phyloP scores from a whole-genome alignment of 2,329 filamentous ascomycete species.

The Neophaeococcomyces aloes region DNA sequence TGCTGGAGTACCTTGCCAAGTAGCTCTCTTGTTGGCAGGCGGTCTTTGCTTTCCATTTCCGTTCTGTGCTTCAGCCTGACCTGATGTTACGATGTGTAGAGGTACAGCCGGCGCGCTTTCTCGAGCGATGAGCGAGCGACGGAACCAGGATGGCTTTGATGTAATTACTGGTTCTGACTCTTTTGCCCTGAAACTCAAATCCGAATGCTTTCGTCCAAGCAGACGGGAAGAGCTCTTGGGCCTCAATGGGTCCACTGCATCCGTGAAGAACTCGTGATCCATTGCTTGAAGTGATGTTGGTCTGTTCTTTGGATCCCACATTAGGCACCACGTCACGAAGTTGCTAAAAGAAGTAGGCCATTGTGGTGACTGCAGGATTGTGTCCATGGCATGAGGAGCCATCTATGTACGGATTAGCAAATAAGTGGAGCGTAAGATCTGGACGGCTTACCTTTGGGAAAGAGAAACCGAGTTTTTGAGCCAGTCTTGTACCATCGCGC shows the following conservation, averaged over 20 bases:
- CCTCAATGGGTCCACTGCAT: constrained; percentile 81
- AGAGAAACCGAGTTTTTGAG: constrained; percentile 93
- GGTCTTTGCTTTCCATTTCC: constrained; percentile 45
- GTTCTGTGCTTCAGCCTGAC: constrained; percentile 33
- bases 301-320: constrained; percentile 92
- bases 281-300: constrained; percentile 91
- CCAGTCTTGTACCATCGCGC: constrained; percentile 85
- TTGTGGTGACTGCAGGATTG: constrained; percentile 77
- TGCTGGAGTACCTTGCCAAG: constrained; percentile 72
- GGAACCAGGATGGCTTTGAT: constrained; percentile 91
- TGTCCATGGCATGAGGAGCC: constrained; percentile 94
- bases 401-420: constrained; percentile 47
- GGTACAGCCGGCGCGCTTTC: constrained; percentile 55
- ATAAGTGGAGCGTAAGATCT: constrained; percentile 11
- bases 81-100: constrained; percentile 32
- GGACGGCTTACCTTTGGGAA: constrained; percentile 63
- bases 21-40: constrained; percentile 67
- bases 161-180: constrained; percentile 53
- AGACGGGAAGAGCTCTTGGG: constrained; percentile 86
- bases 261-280: constrained; percentile 85
- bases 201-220: constrained; percentile 81
- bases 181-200: constrained; percentile 59
- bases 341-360: constrained; percentile 82
- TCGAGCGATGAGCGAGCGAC: constrained; percentile 80
- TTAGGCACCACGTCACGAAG: constrained; percentile 96